Base-by-base conservation (phyloP, 495 filamentous ascomycete genomes). In the Xylaria castorea region DNA sequence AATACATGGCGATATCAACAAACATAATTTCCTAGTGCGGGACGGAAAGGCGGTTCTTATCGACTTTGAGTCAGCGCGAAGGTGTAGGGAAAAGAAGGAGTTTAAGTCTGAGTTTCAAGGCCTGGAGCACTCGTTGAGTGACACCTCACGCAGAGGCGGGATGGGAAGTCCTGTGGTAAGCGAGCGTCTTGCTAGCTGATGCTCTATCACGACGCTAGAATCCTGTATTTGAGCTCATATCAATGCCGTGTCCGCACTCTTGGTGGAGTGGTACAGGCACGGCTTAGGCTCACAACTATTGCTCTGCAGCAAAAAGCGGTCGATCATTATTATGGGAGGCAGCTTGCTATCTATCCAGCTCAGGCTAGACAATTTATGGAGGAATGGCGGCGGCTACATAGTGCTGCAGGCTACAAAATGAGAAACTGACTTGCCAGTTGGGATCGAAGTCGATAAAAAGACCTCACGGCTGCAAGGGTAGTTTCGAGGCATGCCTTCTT, bases 1-100 rank as follows among this genome's bases (percentile, higher is more conserved):
- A 16, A 77, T 71, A 50, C 85, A 85, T 68, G 83, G 84, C 6
- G 83, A 86, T 73, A 78, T 77, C 40, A 86, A 87, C 76, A 81
- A 79, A 66, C 75, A 81, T 63, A 87, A 86, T 67, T 87, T 87
- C 71, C 78, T 87, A 11, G 66, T 85, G 22, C 67, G 66, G 18
- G 74, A 73, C 32, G 76, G 50, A 38, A 77, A 77, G 27, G 78
- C 71, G 27, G 68, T 76, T 38, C 75, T 85, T 69, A 76, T 86
- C 18, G 83, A 85, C 75, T 84, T 85, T 72, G 79, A 48, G 42
- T 48, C 44, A 48, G n/a, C 48, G 48, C n/a, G n/a, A 51, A 51
- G n/a, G n/a, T 51, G n/a, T 2, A 2, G 20, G 1, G n/a, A 51
- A 22, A 22, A 51, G 48, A n/a, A 22, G n/a, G n/a, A 51, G 48